A percentile compares a stretch with the other conserved stretches of the same genome.
These are phyloP conservation scores for Thalassiosira exigua DNA, from an alignment of 352 stramenopile genomes.

Conservation along the genomic window DNA sequence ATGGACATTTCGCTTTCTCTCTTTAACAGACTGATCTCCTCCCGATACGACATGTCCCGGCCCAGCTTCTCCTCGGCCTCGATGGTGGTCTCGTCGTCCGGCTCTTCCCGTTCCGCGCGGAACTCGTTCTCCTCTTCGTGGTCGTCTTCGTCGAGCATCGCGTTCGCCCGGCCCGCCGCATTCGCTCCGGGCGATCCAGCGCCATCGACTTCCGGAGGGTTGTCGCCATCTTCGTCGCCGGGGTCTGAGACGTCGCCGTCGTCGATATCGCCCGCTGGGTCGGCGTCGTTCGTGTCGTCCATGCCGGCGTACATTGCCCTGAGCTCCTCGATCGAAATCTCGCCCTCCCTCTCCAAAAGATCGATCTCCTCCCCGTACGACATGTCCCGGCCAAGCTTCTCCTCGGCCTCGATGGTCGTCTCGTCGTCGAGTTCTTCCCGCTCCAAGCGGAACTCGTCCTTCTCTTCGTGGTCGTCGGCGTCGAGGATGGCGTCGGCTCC, in stretches of 20 bases:
- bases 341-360: slow-evolving; percentile 87
- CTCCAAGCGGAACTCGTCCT: slow-evolving; percentile 66
- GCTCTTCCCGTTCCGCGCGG: slow-evolving; percentile 6
- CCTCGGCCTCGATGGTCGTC: slow-evolving; percentile 91
- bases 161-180: too few species aligned
- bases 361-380: slow-evolving; percentile 87
- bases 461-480: slow-evolving; percentile 77
- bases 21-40: slow-evolving; percentile 88
- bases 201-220: neutral
- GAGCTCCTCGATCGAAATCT: slow-evolving; percentile 91
- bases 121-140: slow-evolving; percentile 40
- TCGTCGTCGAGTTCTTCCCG: slow-evolving; percentile 87
- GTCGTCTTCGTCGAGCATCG: slow-evolving; percentile 8
- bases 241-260: slow-evolving; percentile 18
- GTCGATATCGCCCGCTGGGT: neutral
- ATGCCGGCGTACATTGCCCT: slow-evolving; percentile 73
- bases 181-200: too few species aligned
- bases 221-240: slow-evolving; percentile 43
- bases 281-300: slow-evolving; percentile 2
- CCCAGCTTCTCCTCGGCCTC: slow-evolving; percentile 83
- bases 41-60: slow-evolving; percentile 68
- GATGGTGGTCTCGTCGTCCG: slow-evolving; percentile 90
- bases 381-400: slow-evolving; percentile 81
- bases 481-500: slow-evolving; percentile 40
- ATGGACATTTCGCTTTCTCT: slow-evolving; percentile 91